These are phyloP conservation scores for Sarocladiaceae sp. DNA, from an alignment of 2,329 filamentous ascomycete genomes.

Conservation along the genomic window DNA sequence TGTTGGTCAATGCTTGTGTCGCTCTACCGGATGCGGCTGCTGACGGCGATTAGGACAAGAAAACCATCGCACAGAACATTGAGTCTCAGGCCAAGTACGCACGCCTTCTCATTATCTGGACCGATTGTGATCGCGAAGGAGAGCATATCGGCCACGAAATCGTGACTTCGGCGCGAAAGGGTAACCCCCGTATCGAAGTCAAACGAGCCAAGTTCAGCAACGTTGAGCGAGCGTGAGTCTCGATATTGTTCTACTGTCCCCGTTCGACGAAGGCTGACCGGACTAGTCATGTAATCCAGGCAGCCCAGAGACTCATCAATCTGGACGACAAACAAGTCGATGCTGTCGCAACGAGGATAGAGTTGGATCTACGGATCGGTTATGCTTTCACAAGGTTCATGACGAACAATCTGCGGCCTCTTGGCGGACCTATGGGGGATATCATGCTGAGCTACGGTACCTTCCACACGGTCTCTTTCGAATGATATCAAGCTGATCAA, in stretches of 20 bases:
- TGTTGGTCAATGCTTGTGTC: not conserved
- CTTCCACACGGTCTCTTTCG: slow-evolving; percentile 11
- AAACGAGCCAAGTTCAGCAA: slow-evolving; percentile 92
- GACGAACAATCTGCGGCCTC: slow-evolving; percentile 66
- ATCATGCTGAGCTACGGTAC: slow-evolving; percentile 75
- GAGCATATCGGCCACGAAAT: slow-evolving; percentile 95
- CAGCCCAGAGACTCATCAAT: slow-evolving; percentile 67
- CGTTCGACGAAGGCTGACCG: too few species aligned
- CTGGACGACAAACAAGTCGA: slow-evolving; percentile 82
- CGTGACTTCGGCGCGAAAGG: slow-evolving; percentile 67
- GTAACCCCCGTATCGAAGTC: slow-evolving; percentile 68
- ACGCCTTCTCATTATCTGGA: slow-evolving; percentile 90
- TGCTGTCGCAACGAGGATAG: slow-evolving; percentile 82
- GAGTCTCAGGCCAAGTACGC: slow-evolving; percentile 66
- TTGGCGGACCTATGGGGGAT: slow-evolving; percentile 61
- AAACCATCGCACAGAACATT: slow-evolving; percentile 78
- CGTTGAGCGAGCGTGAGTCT: slow-evolving; percentile 73
- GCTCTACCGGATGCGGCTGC: not conserved
- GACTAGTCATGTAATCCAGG: slow-evolving; percentile 73
- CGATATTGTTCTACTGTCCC: too few species aligned
- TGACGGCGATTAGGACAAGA: slow-evolving; percentile 56
- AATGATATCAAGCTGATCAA: slow-evolving; percentile 6
- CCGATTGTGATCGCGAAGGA: slow-evolving; percentile 95
- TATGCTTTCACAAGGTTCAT: slow-evolving; percentile 88
- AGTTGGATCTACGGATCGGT: slow-evolving; percentile 87